Conservation (phyloP, 2,329 filamentous ascomycete genomes). For the Xylaria sp. region DNA sequence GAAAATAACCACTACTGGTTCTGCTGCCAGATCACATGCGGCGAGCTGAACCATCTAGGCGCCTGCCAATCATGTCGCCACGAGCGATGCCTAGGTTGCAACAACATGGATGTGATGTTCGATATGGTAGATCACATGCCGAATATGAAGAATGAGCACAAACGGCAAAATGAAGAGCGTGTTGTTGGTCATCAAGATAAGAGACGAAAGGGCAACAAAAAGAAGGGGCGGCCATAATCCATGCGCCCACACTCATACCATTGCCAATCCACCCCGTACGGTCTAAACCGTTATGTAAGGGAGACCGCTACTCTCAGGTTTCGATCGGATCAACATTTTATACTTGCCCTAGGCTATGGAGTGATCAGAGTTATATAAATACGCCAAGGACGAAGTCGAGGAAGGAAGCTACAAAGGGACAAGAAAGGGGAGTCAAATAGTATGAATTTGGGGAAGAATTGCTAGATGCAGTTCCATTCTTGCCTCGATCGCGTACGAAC, state of each 20-base stretch:
- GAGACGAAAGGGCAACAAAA: not conserved
- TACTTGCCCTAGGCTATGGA: not conserved
- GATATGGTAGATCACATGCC: not conserved
- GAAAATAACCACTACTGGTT: conserved; percentile 7
- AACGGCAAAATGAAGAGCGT: not conserved
- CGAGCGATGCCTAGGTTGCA: not conserved
- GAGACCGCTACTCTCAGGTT: not conserved
- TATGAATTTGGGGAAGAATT: not conserved
- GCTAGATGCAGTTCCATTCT: not conserved
- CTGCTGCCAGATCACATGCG: conserved; percentile 13
- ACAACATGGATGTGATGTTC: not conserved
- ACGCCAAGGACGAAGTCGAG: not conserved
- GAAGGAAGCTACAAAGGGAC: not conserved
- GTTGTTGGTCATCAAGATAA: not conserved
- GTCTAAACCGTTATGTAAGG: not conserved
- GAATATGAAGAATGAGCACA: not conserved
- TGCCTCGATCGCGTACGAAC: not conserved
- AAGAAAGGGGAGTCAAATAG: not conserved
- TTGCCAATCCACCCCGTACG: not conserved
- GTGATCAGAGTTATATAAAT: not conserved
- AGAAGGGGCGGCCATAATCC: not conserved
- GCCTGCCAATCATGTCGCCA: conserved; percentile 1
- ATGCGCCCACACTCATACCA: not conserved
- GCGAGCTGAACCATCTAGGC: not conserved
- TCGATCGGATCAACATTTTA: too few species aligned